Base-by-base conservation (phyloP, 495 filamentous ascomycete species). In the Penicillium simplicissimum region DNA sequence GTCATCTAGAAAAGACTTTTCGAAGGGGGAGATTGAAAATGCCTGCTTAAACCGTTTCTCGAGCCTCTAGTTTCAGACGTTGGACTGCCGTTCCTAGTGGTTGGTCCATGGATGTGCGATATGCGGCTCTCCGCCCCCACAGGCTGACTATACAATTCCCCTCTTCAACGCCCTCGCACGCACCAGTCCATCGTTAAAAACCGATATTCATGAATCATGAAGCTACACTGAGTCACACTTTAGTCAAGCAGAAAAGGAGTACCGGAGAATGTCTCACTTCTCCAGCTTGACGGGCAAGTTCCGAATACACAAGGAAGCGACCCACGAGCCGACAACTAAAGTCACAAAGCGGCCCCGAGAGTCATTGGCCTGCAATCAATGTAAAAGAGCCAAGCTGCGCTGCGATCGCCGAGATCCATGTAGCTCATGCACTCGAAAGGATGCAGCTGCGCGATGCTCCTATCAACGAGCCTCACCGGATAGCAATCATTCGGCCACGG, bases 301-400 rank as follows among this genome's bases (percentile, higher is more conserved):
- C 28, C 45, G 45, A 6, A 15, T 48, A 7, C 13, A 48, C 40
- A 43, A 43, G 17, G 45, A 48, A 8, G 21, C 45, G 5, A 3
- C 4, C 21, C 43, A 48, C 10, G 21, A 28, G 3, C 19, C 43
- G 3, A 4, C 43, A 5, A 21, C 21, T 10, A 48, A 48, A 48
- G 45, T 48, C 45, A 48, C 45, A 7, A 48, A 43, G 19, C 40
- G 17, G 45, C 45, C 45, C 45, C 45, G 45, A 48, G 23, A 48
- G 13, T 25, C 19, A 15, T 11, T 48, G 23, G 13, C 45, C 45
- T 48, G 45, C 11, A 48, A 28, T 19, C 45, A 28, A 28, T 48
- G 45, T 23, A 25, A 28, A 11, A 48, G 45, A 15, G 23, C 45
- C 21, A 48, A 48, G 7, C 11, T 28, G 11, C 45, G 45, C 21